Base-by-base conservation (phyloP, 179 eudicot genomes). In the Beta lomatogona region DNA sequence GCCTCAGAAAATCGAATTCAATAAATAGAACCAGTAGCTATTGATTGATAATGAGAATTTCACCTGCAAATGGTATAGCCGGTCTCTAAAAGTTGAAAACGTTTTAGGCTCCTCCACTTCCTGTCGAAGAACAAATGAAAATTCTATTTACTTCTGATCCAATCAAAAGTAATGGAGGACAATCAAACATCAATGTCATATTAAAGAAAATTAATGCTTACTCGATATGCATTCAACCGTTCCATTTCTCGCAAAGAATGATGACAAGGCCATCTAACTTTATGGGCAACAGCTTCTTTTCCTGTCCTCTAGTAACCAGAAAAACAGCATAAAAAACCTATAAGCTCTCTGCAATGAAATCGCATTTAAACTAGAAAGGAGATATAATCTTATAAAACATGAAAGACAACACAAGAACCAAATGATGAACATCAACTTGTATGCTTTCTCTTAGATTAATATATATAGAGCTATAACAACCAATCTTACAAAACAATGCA, bases 51-150 rank as follows among this genome's bases (percentile, higher is more conserved):
- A 50, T 73, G 46, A 60, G 13, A 64, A 55, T 60, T 21, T 79
- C 85, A 86, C 99, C 96, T 96, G 98, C 73, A 96, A 91, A 89
- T 91, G 89, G 52, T 81, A 88, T 59, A 96, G 91, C 76, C 98
- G 90, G 84, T 96, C 98, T 78, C 87, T 92, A 87, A 96, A 96
- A 41, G 98, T 91, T 79, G 95, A 88, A 85, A 93, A 94, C 48
- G 81, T 79, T 82, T 84, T 86, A 45, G 97, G 92, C 83, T 93
- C 89, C 85, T 89, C 94, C 55, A 85, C 86, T 78, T 88, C 86
- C 99, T 96, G 90, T 72, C 77, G 45, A 65, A 87, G 85, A 79
- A 79, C 66, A 75, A 69, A 67, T 55, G 57, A 81, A 58, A 70
- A 59, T 74, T 71, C 9, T 11, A 6, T 9, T 25, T 50, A 15